Conservation (phyloP, 345 rosid species). For the Gossypium raimondii region DNA sequence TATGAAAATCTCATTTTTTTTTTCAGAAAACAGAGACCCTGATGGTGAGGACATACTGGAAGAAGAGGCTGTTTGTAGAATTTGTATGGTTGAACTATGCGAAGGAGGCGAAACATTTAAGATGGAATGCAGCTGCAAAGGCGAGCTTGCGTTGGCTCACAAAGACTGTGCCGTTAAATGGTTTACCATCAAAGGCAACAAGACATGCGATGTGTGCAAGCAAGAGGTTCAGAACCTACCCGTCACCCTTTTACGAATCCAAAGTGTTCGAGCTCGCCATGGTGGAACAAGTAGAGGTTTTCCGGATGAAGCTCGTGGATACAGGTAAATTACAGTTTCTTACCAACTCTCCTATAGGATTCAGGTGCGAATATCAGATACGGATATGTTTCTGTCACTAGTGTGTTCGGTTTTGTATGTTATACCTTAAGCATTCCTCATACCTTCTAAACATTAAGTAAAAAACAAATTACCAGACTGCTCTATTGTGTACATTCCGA, state of each 20-base stretch:
- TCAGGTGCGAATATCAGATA: not conserved
- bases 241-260: conserved; percentile 72
- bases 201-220: conserved; percentile 86
- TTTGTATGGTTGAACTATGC: conserved; percentile 74
- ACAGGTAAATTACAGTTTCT: conserved; percentile 35
- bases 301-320: conserved; percentile 35
- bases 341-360: not conserved
- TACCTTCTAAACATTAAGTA: not conserved
- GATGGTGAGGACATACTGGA: conserved; percentile 88
- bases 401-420: not conserved
- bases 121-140: conserved; percentile 99
- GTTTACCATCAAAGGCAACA: conserved; percentile 93
- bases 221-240: conserved; percentile 86
- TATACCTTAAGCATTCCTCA: not conserved
- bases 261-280: conserved; percentile 39
- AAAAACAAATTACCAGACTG: not conserved
- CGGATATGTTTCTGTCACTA: not conserved
- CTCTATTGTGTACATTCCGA: not conserved
- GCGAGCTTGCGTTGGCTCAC: conserved; percentile 92
- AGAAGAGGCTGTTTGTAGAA: conserved; percentile 95
- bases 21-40: conserved; percentile 45
- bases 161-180: conserved; percentile 94
- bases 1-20: conserved; percentile 5
- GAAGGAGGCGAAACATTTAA: conserved; percentile 96
- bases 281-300: conserved; percentile 21